Evolutionary conservation across 352 stramenopile species (phyloP), one percentile per base, ranked within the genome.

Genomic region (Globisporangium rhizosaccharum): DNA sequence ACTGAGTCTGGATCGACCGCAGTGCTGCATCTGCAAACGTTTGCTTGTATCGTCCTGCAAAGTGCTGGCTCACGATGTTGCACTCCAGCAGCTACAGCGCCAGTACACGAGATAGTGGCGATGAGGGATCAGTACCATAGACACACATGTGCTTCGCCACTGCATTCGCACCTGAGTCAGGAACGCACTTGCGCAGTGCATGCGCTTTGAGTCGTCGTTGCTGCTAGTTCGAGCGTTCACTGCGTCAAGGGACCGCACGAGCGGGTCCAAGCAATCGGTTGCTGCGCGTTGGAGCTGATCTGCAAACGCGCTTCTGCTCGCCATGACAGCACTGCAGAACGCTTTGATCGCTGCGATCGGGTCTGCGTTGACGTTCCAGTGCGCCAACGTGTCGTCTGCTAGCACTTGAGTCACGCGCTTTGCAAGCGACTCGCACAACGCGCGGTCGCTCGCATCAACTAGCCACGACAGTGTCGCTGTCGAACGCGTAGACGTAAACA

Each of bases 281-380:
- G 68, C 58, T 14, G 20, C 56, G 33, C 57, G 48, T 15, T 62
- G 58, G 6, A 79, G 26, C 50, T 77, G 54, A n/a, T 57, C 11
- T 30, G 60, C 39, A 56, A 69, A 73, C 1, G 61, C 30, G 33
- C 62, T 51, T 14, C 41, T 70, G 17, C 44, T 46, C 9, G 42
- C n/a, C 44, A 62, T 48, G 1, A 75, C 45, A n/a, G 44, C n/a
- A 51, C 36, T 20, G 51, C 68, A 75, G 54, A 77, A 79, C 25
- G 52, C 36, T 53, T 66, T 62, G 51, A 77, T 67, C 30, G 63
- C 63, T 3, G 63, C 46, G 49, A 70, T 53, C 28, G 41, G 28
- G 15, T 45, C 51, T 51, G 36, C 18, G 59, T 61, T 57, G 53
- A 51, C 56, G 20, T 42, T 49, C 65, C 52, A 72, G 11, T 51